Evolutionary conservation across 345 rosid genomes (phyloP).

Genomic region (Pugionium cornutum): DNA sequence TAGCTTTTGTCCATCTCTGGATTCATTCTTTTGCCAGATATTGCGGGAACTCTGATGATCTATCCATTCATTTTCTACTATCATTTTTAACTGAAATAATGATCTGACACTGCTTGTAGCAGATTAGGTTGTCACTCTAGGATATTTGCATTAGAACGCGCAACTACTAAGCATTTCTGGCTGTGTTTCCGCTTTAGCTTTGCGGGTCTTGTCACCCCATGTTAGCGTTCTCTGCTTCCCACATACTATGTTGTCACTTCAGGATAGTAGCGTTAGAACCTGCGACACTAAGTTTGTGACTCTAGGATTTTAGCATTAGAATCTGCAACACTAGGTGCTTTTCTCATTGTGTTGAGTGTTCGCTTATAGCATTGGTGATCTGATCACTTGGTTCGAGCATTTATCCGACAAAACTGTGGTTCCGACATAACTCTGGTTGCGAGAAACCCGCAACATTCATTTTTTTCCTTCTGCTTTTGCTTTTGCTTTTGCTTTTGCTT

Average conservation of each 20-base stretch:
- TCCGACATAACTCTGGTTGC: neutral
- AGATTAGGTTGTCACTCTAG: neutral
- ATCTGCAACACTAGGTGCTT: neutral
- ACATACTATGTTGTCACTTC: no score
- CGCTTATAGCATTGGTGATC: neutral
- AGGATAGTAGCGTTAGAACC: no score
- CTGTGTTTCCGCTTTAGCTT: no score
- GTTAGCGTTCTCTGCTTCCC: no score
- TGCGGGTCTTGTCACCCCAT: no score
- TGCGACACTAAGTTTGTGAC: no score
- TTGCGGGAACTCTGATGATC: neutral
- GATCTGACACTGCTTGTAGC: slow-evolving; percentile 16
- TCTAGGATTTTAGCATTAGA: slow-evolving; percentile 6
- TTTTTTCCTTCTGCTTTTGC: neutral
- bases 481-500: neutral
- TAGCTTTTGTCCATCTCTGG: neutral
- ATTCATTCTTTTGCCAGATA: neutral
- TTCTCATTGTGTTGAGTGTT: neutral
- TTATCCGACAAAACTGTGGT: neutral
- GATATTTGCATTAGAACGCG: no score
- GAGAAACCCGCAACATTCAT: neutral
- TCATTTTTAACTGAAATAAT: neutral
- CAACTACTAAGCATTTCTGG: no score
- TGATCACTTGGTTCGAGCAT: neutral
- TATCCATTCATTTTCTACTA: neutral